These are phyloP conservation scores for Aspergillus proliferans DNA, from an alignment of 2,329 filamentous ascomycete genomes.

Conservation along the genomic window DNA sequence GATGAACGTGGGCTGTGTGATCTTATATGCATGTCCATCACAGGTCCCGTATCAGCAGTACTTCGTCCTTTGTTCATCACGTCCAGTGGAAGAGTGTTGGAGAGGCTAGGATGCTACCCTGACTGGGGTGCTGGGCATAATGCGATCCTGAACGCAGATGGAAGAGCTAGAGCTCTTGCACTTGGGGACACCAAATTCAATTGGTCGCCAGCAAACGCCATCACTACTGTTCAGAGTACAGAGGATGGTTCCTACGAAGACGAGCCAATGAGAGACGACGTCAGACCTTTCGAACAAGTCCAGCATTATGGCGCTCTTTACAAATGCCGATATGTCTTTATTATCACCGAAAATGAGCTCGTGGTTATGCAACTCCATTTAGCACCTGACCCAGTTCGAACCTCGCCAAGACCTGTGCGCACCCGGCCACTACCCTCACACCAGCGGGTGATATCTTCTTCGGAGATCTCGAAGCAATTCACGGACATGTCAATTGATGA, in stretches of 20 bases:
- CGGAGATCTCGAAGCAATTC: too few relatives aligned
- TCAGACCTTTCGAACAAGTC: neutral
- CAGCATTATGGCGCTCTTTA: neutral
- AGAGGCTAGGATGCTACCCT: neutral
- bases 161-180: neutral
- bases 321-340: neutral
- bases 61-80: neutral
- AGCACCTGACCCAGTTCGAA: neutral
- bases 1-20: neutral
- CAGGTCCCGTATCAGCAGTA: neutral
- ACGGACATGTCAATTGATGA: too few relatives aligned
- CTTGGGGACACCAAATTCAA: neutral
- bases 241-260: neutral
- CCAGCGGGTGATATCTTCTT: too few relatives aligned
- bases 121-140: neutral
- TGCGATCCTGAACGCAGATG: neutral
- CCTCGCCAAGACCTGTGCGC: conserved; percentile 1
- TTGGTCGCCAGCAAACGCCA: neutral
- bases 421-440: too few relatives aligned
- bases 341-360: neutral
- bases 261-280: neutral
- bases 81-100: neutral
- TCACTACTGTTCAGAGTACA: neutral
- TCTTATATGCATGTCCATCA: neutral
- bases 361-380: neutral